Conservation (phyloP, 2,329 filamentous ascomycete genomes). For the Tolypocladium amazonense region DNA sequence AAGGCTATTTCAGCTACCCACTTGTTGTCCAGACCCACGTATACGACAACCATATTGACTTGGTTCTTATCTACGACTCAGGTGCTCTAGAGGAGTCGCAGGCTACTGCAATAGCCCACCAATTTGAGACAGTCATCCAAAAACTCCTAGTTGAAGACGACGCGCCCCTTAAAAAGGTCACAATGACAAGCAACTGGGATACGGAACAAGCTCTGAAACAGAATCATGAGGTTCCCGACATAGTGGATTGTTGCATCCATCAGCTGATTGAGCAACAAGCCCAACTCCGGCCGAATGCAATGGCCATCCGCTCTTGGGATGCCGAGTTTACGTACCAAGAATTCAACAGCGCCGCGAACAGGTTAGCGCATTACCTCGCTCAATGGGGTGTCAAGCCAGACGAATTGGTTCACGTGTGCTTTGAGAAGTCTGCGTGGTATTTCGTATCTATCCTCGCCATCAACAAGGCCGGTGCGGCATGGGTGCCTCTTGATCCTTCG, state of each 20-base stretch:
- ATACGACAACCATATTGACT: too few species aligned
- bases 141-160: background rate
- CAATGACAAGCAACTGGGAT: background rate
- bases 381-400: slow-evolving; percentile 9
- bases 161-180: background rate
- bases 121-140: background rate
- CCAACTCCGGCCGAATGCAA: slow-evolving; percentile 8
- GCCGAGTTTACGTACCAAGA: slow-evolving; percentile 27
- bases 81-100: too few species aligned
- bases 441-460: slow-evolving; percentile 6
- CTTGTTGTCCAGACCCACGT: too few species aligned
- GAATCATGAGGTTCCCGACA: background rate
- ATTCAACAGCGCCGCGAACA: slow-evolving; percentile 8
- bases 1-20: too few species aligned
- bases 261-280: background rate
- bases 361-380: slow-evolving; percentile 3
- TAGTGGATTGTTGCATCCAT: background rate
- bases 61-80: too few species aligned
- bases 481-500: slow-evolving; percentile 3
- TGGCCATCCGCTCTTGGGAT: slow-evolving; percentile 31
- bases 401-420: background rate
- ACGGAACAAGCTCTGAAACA: background rate
- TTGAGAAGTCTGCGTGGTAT: slow-evolving; percentile 3
- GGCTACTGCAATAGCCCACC: too few species aligned
- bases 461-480: slow-evolving; percentile 6